A percentile compares a stretch with the other conserved stretches of the same genome.
Conservation (phyloP, 352 stramenopile genomes). For the Pythium brachiatum region DNA sequence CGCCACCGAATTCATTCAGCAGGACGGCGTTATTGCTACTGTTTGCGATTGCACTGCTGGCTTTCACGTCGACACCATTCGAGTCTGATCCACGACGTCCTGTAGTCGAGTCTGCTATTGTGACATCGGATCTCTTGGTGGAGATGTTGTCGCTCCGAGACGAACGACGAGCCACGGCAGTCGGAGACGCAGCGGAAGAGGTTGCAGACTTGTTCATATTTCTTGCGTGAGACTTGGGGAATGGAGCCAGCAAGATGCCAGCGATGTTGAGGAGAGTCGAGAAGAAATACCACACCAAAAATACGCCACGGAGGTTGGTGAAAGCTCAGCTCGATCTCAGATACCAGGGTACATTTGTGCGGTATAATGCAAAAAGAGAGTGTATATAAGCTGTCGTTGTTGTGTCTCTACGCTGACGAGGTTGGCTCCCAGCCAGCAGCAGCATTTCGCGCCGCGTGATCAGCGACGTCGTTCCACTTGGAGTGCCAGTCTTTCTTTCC, state of each 20-base stretch:
- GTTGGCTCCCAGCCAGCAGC: slow-evolving; percentile 26
- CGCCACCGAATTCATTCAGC: slow-evolving; percentile 59
- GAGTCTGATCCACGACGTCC: neutral
- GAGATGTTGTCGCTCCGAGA: neutral
- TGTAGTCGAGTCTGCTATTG: neutral
- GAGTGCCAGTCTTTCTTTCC: slow-evolving; percentile 58
- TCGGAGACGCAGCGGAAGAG: neutral
- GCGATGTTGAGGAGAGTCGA: too few relatives aligned
- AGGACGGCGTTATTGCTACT: neutral
- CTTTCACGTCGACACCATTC: neutral
- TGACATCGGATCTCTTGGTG: neutral
- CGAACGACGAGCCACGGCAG: neutral
- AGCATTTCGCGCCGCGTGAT: slow-evolving; percentile 44
- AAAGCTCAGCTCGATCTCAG: neutral
- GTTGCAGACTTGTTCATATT: neutral
- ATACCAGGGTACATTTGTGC: neutral
- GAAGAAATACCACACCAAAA: neutral
- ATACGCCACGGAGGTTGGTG: neutral
- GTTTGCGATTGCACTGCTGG: neutral
- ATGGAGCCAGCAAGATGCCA: too few relatives aligned
- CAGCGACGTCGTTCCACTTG: slow-evolving; percentile 72
- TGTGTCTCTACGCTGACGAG: slow-evolving; percentile 3
- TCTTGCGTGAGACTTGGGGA: too few relatives aligned
- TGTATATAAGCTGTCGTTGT: neutral
- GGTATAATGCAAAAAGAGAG: neutral